Conservation (phyloP, 2,329 filamentous ascomycete genomes). For the Fusarium beomiforme region DNA sequence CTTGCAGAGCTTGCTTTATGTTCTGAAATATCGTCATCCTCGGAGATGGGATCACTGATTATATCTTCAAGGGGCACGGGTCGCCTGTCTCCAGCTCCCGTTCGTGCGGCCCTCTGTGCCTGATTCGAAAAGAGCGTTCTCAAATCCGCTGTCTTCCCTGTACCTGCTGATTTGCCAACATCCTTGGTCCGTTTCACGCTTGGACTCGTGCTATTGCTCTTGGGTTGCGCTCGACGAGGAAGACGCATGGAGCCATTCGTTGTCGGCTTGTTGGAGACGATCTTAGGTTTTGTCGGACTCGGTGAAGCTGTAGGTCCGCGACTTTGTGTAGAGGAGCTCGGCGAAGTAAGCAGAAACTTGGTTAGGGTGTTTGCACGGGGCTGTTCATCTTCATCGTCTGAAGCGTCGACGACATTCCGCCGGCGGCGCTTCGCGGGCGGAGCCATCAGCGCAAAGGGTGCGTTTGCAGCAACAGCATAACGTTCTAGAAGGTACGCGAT, state of each 20-base stretch:
- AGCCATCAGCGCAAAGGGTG: constrained; percentile 58
- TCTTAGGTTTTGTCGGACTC: constrained; percentile 52
- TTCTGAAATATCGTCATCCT: constrained; percentile 66
- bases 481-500: constrained; percentile 30
- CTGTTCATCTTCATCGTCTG: constrained; percentile 61
- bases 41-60: constrained; percentile 67
- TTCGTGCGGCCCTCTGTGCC: constrained; percentile 58
- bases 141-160: constrained; percentile 65
- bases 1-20: constrained; percentile 62
- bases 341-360: constrained; percentile 65
- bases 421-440: constrained; percentile 68
- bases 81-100: constrained; percentile 44
- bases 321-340: constrained; percentile 51
- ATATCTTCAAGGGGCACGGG: constrained; percentile 57
- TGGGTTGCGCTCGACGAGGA: constrained; percentile 42
- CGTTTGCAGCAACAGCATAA: constrained; percentile 41
- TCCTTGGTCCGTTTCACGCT: constrained; percentile 54
- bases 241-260: constrained; percentile 35
- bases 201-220: constrained; percentile 46
- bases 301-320: constrained; percentile 51
- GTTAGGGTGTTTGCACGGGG: constrained; percentile 58
- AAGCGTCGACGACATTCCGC: constrained; percentile 63
- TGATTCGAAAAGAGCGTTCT: constrained; percentile 71
- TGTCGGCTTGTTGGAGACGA: constrained; percentile 31
- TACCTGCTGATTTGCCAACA: constrained; percentile 56